A percentile compares a stretch with the other conserved stretches of the same genome.
Evolutionary conservation across 2,329 filamentous ascomycete genomes (phyloP).

Genomic region (Thielaviopsis punctulata): DNA sequence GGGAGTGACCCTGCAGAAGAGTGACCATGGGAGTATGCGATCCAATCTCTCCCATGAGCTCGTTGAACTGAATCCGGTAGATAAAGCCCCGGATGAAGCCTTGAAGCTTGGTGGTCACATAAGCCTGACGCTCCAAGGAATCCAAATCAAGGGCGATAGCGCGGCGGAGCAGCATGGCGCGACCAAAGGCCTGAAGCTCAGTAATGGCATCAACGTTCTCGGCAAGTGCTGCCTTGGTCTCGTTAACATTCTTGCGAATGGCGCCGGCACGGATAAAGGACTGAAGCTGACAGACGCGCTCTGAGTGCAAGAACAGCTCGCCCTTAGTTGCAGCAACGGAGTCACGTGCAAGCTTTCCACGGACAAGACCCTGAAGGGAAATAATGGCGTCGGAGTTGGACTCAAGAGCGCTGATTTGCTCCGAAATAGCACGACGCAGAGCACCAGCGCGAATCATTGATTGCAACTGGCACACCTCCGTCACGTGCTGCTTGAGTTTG

Average conservation of each 20-base stretch:
- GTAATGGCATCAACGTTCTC: conserved; percentile 28
- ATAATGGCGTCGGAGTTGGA: conserved; percentile 28
- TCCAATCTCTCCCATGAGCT: conserved; percentile 52
- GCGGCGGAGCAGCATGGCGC: conserved; percentile 43
- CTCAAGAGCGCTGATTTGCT: conserved; percentile 31
- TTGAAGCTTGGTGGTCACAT: conserved; percentile 46
- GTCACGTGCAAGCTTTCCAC: conserved; percentile 32
- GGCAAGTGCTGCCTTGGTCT: conserved; percentile 30
- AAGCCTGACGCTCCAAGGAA: conserved; percentile 39
- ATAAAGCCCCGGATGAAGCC: conserved; percentile 48
- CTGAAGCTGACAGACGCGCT: conserved; percentile 32
- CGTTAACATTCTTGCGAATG: conserved; percentile 32
- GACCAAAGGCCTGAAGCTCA: conserved; percentile 39
- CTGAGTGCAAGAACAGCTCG: conserved; percentile 29
- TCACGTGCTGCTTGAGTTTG: conserved; percentile 28
- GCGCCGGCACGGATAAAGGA: conserved; percentile 36
- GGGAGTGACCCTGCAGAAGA: conserved; percentile 55
- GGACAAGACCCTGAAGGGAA: conserved; percentile 24
- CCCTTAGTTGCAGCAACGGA: conserved; percentile 27
- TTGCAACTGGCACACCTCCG: conserved; percentile 30
- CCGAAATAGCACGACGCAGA: conserved; percentile 32
- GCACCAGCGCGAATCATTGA: conserved; percentile 35
- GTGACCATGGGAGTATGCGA: conserved; percentile 50
- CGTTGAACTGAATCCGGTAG: conserved; percentile 40
- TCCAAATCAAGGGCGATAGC: conserved; percentile 31